Evolutionary conservation across 768 basidiomycete genomes (phyloP).

Genomic region (Podaxis sp.): DNA sequence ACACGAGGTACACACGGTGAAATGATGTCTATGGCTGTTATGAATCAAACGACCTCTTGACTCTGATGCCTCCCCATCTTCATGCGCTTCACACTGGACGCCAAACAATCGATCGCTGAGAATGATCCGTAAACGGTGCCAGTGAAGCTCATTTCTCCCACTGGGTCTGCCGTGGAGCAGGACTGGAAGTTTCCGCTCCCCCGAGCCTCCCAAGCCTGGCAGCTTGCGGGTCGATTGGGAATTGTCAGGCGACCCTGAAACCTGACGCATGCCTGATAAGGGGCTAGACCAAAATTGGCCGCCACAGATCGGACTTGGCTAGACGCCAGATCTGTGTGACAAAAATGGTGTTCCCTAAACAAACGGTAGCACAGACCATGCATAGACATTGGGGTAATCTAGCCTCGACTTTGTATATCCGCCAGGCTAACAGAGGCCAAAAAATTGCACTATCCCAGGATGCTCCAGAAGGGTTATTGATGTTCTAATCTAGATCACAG

Average conservation of each 20-base stretch:
- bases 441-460: not conserved
- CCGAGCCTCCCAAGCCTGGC: conserved; percentile 1
- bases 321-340: not conserved
- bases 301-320: conserved; percentile 3
- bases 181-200: conserved; percentile 10
- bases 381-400: not conserved
- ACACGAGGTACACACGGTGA: conserved; percentile 16
- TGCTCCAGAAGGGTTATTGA: conserved; percentile 7
- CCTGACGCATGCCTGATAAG: conserved; percentile 10
- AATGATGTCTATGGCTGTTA: conserved; percentile 9
- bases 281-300: conserved; percentile 2
- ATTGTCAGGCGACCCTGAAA: conserved; percentile 10
- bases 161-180: not conserved
- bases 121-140: conserved; percentile 7
- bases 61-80: conserved; percentile 13
- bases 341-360: not conserved
- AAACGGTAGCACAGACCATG: not conserved
- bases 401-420: not conserved
- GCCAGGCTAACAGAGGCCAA: not conserved
- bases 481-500: conserved; percentile 14
- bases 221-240: conserved; percentile 2
- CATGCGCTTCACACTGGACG: conserved; percentile 2
- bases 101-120: conserved; percentile 10
- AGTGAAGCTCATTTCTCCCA: not conserved
- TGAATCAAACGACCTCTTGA: conserved; percentile 7